Evolutionary conservation across 2,329 filamentous ascomycete genomes (phyloP).

Genomic region (Pestalotiopsis fici): DNA sequence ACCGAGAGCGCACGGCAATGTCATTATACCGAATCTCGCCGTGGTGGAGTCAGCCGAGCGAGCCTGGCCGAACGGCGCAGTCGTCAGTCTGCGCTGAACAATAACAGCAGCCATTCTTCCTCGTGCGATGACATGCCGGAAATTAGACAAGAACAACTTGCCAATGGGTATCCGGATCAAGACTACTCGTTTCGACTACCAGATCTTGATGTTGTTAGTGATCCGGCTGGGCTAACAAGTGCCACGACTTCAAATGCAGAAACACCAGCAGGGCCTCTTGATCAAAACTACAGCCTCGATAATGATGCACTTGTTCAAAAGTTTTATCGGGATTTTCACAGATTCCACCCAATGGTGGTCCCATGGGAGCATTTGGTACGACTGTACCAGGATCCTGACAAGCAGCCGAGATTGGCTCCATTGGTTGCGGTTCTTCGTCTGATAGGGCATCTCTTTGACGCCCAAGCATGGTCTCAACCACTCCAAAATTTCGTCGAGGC

Average conservation of each 20-base stretch:
- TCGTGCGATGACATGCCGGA: not conserved
- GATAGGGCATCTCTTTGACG: conserved; percentile 34
- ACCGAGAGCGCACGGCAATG: conserved; percentile 43
- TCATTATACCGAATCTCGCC: conserved; percentile 50
- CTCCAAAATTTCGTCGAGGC: conserved; percentile 9
- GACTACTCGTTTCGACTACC: not conserved
- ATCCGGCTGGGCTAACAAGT: not conserved
- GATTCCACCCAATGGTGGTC: conserved; percentile 29
- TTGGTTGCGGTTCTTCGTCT: conserved; percentile 30
- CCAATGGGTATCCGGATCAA: not conserved
- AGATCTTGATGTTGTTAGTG: not conserved
- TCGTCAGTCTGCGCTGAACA: conserved; percentile 18
- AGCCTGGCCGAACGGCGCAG: conserved; percentile 28
- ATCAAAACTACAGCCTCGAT: conserved; percentile 8
- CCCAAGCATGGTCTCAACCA: conserved; percentile 7
- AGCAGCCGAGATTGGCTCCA: conserved; percentile 15
- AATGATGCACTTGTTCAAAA: conserved; percentile 27
- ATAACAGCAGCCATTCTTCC: conserved; percentile 11
- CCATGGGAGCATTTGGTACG: conserved; percentile 19
- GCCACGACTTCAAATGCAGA: not conserved
- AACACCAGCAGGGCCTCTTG: not conserved
- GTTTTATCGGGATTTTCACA: conserved; percentile 37
- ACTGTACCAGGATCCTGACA: conserved; percentile 7
- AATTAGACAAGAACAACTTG: not conserved
- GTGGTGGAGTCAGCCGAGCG: conserved; percentile 40